phyloP scores from a whole-genome alignment of 768 basidiomycete species.

The Daedaleopsis nitida region DNA sequence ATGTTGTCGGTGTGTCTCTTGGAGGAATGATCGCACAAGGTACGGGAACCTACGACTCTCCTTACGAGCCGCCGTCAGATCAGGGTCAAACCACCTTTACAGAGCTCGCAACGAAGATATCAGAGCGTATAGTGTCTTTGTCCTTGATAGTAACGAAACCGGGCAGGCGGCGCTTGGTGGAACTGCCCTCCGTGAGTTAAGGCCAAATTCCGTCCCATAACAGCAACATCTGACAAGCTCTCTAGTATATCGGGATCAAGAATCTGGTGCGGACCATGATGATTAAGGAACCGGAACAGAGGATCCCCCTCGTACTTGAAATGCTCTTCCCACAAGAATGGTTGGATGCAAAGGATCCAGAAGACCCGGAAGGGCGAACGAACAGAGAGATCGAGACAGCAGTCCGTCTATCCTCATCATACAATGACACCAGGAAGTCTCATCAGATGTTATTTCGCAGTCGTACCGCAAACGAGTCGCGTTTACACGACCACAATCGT shows the following conservation, averaged over 20 bases:
- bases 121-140: conserved; percentile 67
- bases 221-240: neutral
- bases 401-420: conserved; percentile 36
- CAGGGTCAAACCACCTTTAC: conserved; percentile 8
- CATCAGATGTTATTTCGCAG: conserved; percentile 33
- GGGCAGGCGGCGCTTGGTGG: conserved; percentile 56
- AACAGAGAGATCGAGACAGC: conserved; percentile 62
- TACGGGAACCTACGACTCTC: conserved; percentile 25
- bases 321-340: conserved; percentile 66
- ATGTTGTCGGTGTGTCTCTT: conserved; percentile 74
- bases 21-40: conserved; percentile 88
- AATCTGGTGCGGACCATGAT: conserved; percentile 27
- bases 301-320: conserved; percentile 50
- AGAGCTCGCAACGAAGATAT: conserved; percentile 73
- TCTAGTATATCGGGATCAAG: conserved; percentile 2
- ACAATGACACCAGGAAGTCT: neutral
- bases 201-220: neutral
- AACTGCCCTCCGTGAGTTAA: conserved; percentile 61
- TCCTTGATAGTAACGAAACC: conserved; percentile 71
- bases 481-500: conserved; percentile 58
- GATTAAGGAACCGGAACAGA: conserved; percentile 45
- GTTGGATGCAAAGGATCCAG: conserved; percentile 55
- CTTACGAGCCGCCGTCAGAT: neutral
- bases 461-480: conserved; percentile 45
- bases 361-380: conserved; percentile 58